Evolutionary conservation across 2,329 filamentous ascomycete genomes (phyloP).

Genomic region (Spiromastix sp.): DNA sequence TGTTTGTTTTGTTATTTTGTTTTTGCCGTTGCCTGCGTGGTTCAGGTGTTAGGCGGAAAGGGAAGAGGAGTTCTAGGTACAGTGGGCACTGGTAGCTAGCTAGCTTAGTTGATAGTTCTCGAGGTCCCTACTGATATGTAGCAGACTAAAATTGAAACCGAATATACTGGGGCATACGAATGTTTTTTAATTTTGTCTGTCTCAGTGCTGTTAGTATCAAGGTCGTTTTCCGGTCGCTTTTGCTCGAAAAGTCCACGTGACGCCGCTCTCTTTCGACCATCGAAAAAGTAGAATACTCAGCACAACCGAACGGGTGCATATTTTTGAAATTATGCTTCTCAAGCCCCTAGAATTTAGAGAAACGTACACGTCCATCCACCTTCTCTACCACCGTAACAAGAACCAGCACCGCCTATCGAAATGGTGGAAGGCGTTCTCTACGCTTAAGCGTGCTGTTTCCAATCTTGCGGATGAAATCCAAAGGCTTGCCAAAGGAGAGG

Average conservation of each 20-base stretch:
- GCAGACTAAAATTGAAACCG: no score
- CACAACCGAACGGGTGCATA: neutral
- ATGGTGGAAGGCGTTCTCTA: slow-evolving; percentile 70
- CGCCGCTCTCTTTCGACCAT: no score
- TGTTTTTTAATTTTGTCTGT: neutral
- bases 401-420: slow-evolving; percentile 76
- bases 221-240: neutral
- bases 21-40: no score
- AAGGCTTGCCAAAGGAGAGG: slow-evolving; percentile 32
- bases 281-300: neutral
- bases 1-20: no score
- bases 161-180: no score
- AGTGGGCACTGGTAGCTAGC: no score
- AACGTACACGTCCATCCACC: slow-evolving; percentile 44
- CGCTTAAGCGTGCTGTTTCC: slow-evolving; percentile 57
- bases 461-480: slow-evolving; percentile 42
- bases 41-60: no score
- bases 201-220: neutral
- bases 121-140: no score
- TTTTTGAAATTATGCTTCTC: neutral
- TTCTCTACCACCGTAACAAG: slow-evolving; percentile 72
- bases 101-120: no score
- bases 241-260: no score
- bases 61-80: no score
- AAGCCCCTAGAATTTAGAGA: slow-evolving; percentile 18